Evolutionary conservation across 2,329 filamentous ascomycete species (phyloP), one percentile per base, ranked within the genome.

Genomic region (Penicillium griseofulvum): DNA sequence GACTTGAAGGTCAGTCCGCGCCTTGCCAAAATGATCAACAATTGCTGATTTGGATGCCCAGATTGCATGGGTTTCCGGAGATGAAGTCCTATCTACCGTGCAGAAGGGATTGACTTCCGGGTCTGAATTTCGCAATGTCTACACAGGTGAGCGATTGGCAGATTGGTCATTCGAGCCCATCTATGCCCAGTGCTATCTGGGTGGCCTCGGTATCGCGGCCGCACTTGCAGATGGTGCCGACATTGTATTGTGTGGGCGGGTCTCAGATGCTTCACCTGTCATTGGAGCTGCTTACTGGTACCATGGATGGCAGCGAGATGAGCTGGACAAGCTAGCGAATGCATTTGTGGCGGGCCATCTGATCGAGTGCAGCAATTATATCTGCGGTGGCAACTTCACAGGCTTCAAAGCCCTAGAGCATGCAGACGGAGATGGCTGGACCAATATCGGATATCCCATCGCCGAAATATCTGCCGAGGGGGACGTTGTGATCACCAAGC

Each of bases 31-130:
- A 11, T 2, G 11, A n/a, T 39, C 5, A 16, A n/a, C 12, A 14
- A 19, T 42, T n/a, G 29, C 43, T 52, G 9, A 43, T 17, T 39
- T 19, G 28, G 8, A 4, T 29, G 11, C 7, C 49, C 19, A 62
- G 59, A 72, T 81, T 3, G 79, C 78, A 10, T 80, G 76, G 73
- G 70, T 81, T 19, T 76, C 74, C 36, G 79, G 79, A 2, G 79
- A 81, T 56, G 74, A 78, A 57, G 73, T 77, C 6, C 61, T 76
- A 5, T 65, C 69, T 3, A 66, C 67, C 1, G 61, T 76, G 33
- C 65, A 71, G 49, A 50, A 63, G 5, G 63, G 65, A 1, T 55
- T 75, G n/a, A 54, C 62, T 1, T 63, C 60, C 12, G 72, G 71
- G 36, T 64, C 63, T 5, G 66, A 65, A 2, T 76, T 76, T 60